phyloP scores from a whole-genome alignment of 495 filamentous ascomycete species.

The Xylaria grammica region DNA sequence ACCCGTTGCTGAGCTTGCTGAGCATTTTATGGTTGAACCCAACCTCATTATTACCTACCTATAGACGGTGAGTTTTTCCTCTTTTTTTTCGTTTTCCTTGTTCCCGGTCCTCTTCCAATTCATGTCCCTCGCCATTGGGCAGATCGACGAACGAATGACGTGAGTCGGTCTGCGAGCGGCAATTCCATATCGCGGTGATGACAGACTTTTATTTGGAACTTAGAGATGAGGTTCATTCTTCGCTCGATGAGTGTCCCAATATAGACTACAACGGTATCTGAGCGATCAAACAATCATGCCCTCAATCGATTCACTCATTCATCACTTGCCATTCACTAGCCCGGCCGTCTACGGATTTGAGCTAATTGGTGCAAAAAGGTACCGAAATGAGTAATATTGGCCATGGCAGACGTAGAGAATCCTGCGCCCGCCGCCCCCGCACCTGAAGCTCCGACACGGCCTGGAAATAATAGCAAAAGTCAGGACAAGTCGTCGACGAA shows the following conservation, averaged over 20 bases:
- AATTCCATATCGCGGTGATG: constrained; percentile 60
- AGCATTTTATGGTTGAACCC: neutral
- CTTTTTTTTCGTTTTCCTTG: neutral
- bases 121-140: neutral
- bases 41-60: constrained; percentile 1
- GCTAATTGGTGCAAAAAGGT: constrained; percentile 36
- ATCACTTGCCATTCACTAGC: neutral
- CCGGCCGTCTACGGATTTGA: neutral
- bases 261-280: constrained; percentile 99
- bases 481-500: constrained; percentile 18
- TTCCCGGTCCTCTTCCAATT: neutral
- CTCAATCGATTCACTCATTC: neutral
- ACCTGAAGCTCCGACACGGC: constrained; percentile 24
- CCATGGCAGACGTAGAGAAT: constrained; percentile 48
- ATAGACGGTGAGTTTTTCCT: constrained; percentile 21
- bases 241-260: constrained; percentile 73
- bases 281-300: constrained; percentile 52
- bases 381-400: constrained; percentile 43
- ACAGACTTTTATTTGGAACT: constrained; percentile 57
- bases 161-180: neutral
- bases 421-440: constrained; percentile 28
- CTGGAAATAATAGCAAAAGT: neutral
- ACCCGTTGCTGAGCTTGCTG: too few species aligned
- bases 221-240: constrained; percentile 70
- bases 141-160: too few species aligned